Conservation (phyloP, 306 rosid genomes). For the Begonia loranthoides region DNA sequence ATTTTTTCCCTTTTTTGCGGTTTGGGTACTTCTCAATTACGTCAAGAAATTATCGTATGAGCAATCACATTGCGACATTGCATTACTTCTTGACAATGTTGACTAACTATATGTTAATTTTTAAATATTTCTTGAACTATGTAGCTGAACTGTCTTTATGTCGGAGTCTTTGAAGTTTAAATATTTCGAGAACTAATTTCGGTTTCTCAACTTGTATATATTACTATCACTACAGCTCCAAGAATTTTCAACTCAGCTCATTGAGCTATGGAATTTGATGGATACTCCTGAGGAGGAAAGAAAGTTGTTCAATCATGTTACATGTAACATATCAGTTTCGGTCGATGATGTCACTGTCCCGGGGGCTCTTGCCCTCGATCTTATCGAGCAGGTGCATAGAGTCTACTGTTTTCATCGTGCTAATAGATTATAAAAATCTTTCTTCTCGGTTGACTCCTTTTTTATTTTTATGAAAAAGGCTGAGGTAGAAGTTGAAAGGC, state of each 20-base stretch:
- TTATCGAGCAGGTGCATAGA: constrained; percentile 12
- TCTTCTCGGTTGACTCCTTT: constrained; percentile 8
- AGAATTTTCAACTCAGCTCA: constrained; percentile 77
- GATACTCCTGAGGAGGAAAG: constrained; percentile 87
- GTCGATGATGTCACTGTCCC: constrained; percentile 97
- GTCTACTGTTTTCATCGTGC: neutral
- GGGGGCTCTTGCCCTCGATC: constrained; percentile 88
- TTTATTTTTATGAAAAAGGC: constrained; percentile 29
- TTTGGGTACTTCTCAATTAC: too few relatives aligned
- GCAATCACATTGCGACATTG: too few relatives aligned
- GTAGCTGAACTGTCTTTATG: too few relatives aligned
- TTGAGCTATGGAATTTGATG: constrained; percentile 96
- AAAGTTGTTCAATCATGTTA: constrained; percentile 78
- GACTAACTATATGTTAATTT: too few relatives aligned
- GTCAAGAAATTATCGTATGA: too few relatives aligned
- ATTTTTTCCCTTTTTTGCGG: too few relatives aligned
- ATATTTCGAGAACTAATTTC: neutral
- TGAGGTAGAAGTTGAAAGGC: constrained; percentile 97
- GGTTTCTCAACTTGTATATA: neutral
- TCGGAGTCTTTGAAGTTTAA: too few relatives aligned
- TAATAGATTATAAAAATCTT: neutral
- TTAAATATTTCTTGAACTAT: neutral
- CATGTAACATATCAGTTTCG: constrained; percentile 86
- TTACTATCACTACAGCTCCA: constrained; percentile 49
- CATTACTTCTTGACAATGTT: too few relatives aligned